Base-by-base conservation (phyloP, 345 rosid genomes). In the Moricandia moricandioides region DNA sequence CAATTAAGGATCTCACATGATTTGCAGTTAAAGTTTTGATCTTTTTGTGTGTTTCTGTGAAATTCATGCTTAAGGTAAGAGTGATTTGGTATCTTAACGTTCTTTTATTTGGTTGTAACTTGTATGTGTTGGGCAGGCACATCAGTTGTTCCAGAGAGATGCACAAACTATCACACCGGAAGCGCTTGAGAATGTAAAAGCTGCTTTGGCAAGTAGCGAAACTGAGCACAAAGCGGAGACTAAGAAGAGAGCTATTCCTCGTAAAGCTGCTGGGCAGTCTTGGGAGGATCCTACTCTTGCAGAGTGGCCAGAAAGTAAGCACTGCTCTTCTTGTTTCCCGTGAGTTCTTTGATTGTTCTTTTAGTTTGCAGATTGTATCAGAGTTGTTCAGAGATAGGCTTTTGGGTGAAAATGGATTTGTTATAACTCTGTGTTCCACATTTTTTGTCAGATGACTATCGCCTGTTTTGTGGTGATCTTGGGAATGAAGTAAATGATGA, bases 401-500 rank as follows among this genome's bases (percentile, higher is more conserved):
- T 59, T 43, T 17, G 35, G 12, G 40, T 12, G 45, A 14, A 6
- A 13, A 43, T 58, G 31, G 24, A 14, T 59, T 72, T 51, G 43
- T 78, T 12, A 59, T 14, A 13, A 45, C n/a, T 69, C 16, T 21
- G 31, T 55, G 26, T 40, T 69, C 13, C 13, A 6, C 72, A n/a
- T 78, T 71, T 21, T 2, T 21, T 39, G 74, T 63, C 85, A 95
- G 99, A 95, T 84, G 99, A 95, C 78, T 90, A 80, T 82, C 93
- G 99, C 37, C 70, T 95, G 1, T 95, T 92, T 72, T 95, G 98
- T 67, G 99, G 99, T 73, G 99, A 95, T 84, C 98, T 95, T 80
- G 99, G 99, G 69, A 95, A 95, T 78, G 99, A 92, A 87, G 99
- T 95, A 87, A 95, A 95, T 81, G 99, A 95, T 82, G 99, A 95